Evolutionary conservation across 495 filamentous ascomycete species (phyloP).

Genomic region (Margaritispora aquatica): DNA sequence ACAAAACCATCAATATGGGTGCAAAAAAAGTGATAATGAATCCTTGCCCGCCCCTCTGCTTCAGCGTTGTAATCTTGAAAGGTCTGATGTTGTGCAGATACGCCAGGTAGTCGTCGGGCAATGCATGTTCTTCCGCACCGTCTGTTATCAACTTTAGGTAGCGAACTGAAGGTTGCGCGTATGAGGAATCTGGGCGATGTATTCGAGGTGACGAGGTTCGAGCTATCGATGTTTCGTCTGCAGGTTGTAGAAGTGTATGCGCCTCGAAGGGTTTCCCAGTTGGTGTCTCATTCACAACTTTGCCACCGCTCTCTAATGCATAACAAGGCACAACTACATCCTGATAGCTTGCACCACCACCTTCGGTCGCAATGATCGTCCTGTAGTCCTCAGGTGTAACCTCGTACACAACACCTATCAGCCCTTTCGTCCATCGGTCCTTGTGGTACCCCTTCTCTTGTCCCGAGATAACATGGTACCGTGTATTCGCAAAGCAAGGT

Average conservation of each 20-base stretch:
- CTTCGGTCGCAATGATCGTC: slow-evolving; percentile 84
- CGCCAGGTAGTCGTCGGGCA: slow-evolving; percentile 66
- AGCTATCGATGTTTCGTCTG: too few species aligned
- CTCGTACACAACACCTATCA: slow-evolving; percentile 93
- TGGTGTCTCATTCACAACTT: slow-evolving; percentile 1
- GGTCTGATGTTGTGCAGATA: slow-evolving; percentile 61
- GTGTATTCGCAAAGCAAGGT: slow-evolving; percentile 86
- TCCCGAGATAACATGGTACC: slow-evolving; percentile 36
- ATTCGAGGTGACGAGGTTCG: not conserved
- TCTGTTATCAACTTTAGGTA: slow-evolving; percentile 73
- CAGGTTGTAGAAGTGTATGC: slow-evolving; percentile 29
- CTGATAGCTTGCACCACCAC: slow-evolving; percentile 72
- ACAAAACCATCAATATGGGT: slow-evolving; percentile 47
- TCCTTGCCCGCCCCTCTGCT: slow-evolving; percentile 58
- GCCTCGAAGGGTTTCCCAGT: slow-evolving; percentile 35
- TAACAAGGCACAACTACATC: slow-evolving; percentile 77
- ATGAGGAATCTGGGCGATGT: slow-evolving; percentile 53
- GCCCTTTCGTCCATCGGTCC: slow-evolving; percentile 63
- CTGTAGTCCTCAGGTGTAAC: slow-evolving; percentile 75
- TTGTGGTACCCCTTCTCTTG: slow-evolving; percentile 32
- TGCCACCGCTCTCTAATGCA: slow-evolving; percentile 43
- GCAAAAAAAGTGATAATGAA: slow-evolving; percentile 55
- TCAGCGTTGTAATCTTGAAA: slow-evolving; percentile 59
- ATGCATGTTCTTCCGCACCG: slow-evolving; percentile 69
- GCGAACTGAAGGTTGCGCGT: slow-evolving; percentile 75